A percentile compares a stretch with the other conserved stretches of the same genome.
Conservation (phyloP, 176 grass and related monocot species). For the Lolium perenne region DNA sequence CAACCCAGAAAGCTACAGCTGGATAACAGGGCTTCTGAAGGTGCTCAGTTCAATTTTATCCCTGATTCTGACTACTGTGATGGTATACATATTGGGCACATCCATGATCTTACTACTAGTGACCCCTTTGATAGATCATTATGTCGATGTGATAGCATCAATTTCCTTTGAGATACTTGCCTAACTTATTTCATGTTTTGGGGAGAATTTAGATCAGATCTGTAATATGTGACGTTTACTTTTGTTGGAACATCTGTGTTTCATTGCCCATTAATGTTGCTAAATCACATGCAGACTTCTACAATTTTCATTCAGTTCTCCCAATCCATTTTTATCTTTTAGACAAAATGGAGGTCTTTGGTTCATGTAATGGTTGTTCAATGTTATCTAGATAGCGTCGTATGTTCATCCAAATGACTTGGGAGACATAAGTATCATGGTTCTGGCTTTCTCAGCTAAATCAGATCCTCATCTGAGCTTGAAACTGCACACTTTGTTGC, state of each 20-base stretch:
- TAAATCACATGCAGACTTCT: too few relatives aligned
- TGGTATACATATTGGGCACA: neutral
- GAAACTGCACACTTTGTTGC: too few relatives aligned
- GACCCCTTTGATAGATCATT: neutral
- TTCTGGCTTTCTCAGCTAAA: too few relatives aligned
- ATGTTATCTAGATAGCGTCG: too few relatives aligned
- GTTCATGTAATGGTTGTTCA: too few relatives aligned
- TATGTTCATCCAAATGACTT: too few relatives aligned
- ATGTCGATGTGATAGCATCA: neutral
- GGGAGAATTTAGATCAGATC: neutral
- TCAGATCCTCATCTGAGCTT: too few relatives aligned
- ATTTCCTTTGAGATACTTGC: neutral
- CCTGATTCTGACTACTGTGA: neutral
- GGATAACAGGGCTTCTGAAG: conserved; percentile 5
- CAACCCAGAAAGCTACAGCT: neutral
- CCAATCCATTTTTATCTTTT: too few relatives aligned
- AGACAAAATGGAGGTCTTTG: too few relatives aligned
- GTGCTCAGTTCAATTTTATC: neutral
- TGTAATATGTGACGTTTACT: too few relatives aligned
- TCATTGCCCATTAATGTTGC: neutral
- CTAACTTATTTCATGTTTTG: neutral
- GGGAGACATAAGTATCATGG: too few relatives aligned
- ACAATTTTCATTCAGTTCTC: too few relatives aligned
- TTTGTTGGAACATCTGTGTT: neutral
- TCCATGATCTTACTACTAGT: neutral